Evolutionary conservation across 495 filamentous ascomycete species (phyloP), one percentile per base, ranked within the genome.

Genomic region (Trichoderma reesei): DNA sequence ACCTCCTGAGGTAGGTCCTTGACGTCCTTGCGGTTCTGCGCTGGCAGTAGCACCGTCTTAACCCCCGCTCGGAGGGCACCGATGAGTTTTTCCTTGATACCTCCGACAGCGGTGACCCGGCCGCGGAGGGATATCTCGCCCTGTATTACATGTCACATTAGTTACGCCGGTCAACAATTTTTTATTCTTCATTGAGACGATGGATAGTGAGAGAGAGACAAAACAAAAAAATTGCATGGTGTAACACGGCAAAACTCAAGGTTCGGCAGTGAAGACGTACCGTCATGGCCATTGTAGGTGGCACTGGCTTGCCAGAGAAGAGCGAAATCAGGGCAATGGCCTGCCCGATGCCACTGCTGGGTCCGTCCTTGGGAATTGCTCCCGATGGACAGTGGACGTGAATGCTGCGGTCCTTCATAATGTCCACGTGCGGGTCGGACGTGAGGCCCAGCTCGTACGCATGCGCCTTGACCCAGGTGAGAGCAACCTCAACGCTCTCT

Each of bases 41-140:
- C 82, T 38, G 94, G 94, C 39, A 99, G 79, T 63, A 99, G 77
- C 39, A 98, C 94, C 44, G 89, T 94, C 80, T 94, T 95, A 61
- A 99, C 94, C 33, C 94, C 94, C 20, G 94, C 95, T 66, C 92
- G 86, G 67, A 92, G 76, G 36, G 94, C 95, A 13, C 94, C 94
- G 71, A 99, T 98, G 37, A 98, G 79, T 73, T 99, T 99, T 84
- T 99, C 94, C 80, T 97, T 96, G 76, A 98, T 98, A 31, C 95
- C 94, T 26, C 94, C 94, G 64, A 96, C 92, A 10, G 91, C 89
- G 78, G 79, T 83, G 61, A 99, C 88, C 66, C 91, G 84, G 13
- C 94, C 94, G 16, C 95, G 83, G 39, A 99, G 82, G 66, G 88
- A 89, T 46, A 98, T 85, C 74, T 99, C 94, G 31, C 94, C 95